These are phyloP conservation scores for Apophysomyces variabilis DNA, from an alignment of 371 early-diverging fungal genomes.

Conservation along the genomic window DNA sequence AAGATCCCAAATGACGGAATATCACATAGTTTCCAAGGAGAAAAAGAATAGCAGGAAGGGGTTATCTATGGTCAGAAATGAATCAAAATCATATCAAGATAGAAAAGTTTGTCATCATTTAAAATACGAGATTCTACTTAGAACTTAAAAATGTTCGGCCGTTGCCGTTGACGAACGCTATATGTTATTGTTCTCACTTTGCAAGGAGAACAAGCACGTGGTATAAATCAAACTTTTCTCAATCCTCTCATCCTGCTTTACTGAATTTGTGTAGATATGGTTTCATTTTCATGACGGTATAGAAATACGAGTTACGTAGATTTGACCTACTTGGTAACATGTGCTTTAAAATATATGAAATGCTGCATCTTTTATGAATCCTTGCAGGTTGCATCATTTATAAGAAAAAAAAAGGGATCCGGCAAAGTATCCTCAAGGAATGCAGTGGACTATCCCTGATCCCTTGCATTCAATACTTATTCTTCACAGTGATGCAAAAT, in stretches of 20 bases:
- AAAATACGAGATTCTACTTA: neutral
- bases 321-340: constrained; percentile 1
- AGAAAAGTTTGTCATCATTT: neutral
- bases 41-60: constrained; percentile 2
- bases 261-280: neutral
- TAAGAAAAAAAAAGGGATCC: neutral
- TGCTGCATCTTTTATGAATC: constrained; percentile 11
- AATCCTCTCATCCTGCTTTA: neutral
- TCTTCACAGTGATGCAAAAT: constrained; percentile 6
- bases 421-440: constrained; percentile 7
- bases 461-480: constrained; percentile 7
- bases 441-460: constrained; percentile 9
- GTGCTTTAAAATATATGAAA: constrained; percentile 10
- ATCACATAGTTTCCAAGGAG: neutral
- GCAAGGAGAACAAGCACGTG: constrained; percentile 9
- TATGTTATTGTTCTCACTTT: constrained; percentile 6
- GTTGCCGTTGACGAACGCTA: constrained; percentile 10
- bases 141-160: neutral
- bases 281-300: neutral
- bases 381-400: constrained; percentile 9
- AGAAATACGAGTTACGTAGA: neutral
- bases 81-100: neutral
- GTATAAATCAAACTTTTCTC: constrained; percentile 3
- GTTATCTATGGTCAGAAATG: neutral
- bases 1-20: constrained; percentile 1